phyloP scores from a whole-genome alignment of 768 basidiomycete species.

The Collybia sp. region DNA sequence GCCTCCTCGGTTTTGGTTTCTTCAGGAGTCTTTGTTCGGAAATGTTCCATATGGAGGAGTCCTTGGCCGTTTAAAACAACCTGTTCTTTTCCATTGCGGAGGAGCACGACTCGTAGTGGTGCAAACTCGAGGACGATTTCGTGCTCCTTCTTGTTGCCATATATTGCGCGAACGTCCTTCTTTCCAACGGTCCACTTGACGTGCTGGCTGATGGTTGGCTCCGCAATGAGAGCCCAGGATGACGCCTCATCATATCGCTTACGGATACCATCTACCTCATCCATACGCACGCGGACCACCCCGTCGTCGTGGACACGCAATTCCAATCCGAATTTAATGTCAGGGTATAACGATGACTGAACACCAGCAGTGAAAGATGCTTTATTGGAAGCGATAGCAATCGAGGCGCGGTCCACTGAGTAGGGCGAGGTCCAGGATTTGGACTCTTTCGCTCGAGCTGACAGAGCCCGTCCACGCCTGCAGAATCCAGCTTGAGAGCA shows the following conservation, averaged over 20 bases:
- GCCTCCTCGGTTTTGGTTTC: slow-evolving; percentile 39
- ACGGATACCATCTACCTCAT: slow-evolving; percentile 73
- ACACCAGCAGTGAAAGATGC: slow-evolving; percentile 73
- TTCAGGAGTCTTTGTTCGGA: slow-evolving; percentile 59
- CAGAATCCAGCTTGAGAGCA: slow-evolving; percentile 96
- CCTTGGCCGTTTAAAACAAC: slow-evolving; percentile 87
- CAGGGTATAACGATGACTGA: slow-evolving; percentile 77
- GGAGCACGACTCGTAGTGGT: slow-evolving; percentile 72
- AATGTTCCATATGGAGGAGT: slow-evolving; percentile 97
- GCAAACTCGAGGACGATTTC: slow-evolving; percentile 69
- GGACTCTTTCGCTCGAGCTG: slow-evolving; percentile 61
- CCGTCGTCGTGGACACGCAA: slow-evolving; percentile 85
- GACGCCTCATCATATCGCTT: slow-evolving; percentile 92
- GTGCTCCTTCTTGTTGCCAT: slow-evolving; percentile 58
- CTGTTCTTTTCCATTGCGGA: slow-evolving; percentile 73
- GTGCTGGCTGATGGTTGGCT: slow-evolving; percentile 59
- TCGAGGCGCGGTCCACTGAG: slow-evolving; percentile 56
- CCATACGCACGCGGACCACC: slow-evolving; percentile 88
- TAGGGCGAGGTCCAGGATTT: slow-evolving; percentile 84
- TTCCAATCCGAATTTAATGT: slow-evolving; percentile 77
- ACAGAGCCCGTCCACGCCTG: slow-evolving; percentile 77
- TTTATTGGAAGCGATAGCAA: slow-evolving; percentile 45
- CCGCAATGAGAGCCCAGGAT: slow-evolving; percentile 77
- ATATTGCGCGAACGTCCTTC: slow-evolving; percentile 57
- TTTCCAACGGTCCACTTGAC: slow-evolving; percentile 66